Conservation (phyloP, 371 early-diverging fungal genomes). For the Mucor plumbeus region DNA sequence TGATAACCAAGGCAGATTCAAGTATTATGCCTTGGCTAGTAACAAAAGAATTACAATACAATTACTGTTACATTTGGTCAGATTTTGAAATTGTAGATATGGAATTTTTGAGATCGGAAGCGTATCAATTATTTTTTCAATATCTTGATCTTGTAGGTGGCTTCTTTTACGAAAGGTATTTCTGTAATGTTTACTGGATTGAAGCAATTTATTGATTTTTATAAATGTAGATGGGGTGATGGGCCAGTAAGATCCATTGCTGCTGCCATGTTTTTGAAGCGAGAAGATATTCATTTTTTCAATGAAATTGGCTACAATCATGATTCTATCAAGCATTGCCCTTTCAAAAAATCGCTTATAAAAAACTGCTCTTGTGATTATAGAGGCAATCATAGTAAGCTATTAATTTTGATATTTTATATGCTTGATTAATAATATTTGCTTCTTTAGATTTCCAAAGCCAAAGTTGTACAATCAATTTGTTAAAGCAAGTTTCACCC, state of each 20-base stretch:
- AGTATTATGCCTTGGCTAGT: constrained; percentile 41
- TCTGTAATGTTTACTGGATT: background rate
- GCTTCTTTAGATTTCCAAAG: constrained; percentile 24
- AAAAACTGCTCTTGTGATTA: constrained; percentile 42
- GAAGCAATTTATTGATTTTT: background rate
- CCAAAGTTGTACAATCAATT: constrained; percentile 34
- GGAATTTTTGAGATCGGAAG: constrained; percentile 72
- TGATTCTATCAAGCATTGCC: constrained; percentile 50
- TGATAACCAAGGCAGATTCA: constrained; percentile 9
- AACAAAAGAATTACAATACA: constrained; percentile 41
- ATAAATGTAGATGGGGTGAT: constrained; percentile 68
- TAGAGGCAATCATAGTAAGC: constrained; percentile 33
- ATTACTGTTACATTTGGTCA: constrained; percentile 81
- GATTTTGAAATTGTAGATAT: constrained; percentile 71
- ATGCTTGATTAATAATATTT: background rate
- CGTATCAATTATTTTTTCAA: constrained; percentile 80
- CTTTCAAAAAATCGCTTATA: constrained; percentile 23
- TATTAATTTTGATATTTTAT: background rate
- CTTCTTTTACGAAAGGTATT: constrained; percentile 91
- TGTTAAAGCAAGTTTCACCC: constrained; percentile 25
- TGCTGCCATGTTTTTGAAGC: constrained; percentile 79
- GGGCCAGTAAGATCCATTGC: constrained; percentile 78
- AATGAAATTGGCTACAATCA: constrained; percentile 82
- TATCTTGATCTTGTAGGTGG: constrained; percentile 82
- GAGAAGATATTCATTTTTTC: constrained; percentile 86